Percentiles rank a stretch among this genome's conserved stretches.
These are phyloP conservation scores for Elaeagnus macrophylla DNA, from an alignment of 306 rosid genomes.

Conservation along the genomic window DNA sequence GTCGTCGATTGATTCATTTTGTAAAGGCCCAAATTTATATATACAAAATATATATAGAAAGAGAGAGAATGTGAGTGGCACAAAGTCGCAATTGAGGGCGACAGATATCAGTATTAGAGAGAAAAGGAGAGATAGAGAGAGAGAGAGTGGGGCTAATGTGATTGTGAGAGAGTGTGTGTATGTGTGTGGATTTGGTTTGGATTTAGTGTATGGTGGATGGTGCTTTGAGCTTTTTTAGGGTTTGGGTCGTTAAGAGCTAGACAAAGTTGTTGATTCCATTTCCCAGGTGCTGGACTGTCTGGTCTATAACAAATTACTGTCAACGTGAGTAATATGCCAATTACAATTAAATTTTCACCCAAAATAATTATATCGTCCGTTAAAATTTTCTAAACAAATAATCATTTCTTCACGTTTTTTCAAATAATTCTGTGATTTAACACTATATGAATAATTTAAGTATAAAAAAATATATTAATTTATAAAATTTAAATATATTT, in stretches of 20 bases:
- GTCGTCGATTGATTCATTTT: conserved; percentile 55
- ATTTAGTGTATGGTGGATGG: conserved; percentile 20
- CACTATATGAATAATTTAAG: too few species aligned
- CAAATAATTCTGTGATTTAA: too few species aligned
- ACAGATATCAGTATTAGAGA: conserved; percentile 67
- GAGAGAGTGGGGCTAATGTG: conserved; percentile 40
- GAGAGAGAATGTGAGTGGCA: conserved; percentile 40
- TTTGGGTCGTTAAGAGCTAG: conserved; percentile 17
- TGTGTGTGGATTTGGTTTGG: conserved; percentile 10
- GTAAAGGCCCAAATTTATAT: conserved; percentile 44
- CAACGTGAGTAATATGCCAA: too few species aligned
- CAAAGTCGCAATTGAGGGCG: conserved; percentile 98
- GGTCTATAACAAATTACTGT: background rate
- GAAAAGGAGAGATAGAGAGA: conserved; percentile 34
- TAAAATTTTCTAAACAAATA: too few species aligned
- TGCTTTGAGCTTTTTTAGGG: conserved; percentile 12
- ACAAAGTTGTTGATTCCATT: conserved; percentile 18
- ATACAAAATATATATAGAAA: conserved; percentile 17
- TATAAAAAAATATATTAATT: too few species aligned
- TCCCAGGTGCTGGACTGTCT: conserved; percentile 14
- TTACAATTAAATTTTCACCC: too few species aligned
- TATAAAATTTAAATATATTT: too few species aligned
- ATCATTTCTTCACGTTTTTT: background rate
- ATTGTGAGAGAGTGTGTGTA: conserved; percentile 9
- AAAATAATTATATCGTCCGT: too few species aligned